Conservation (phyloP, 768 basidiomycete species). For the Hydnomerulius pinastri region DNA sequence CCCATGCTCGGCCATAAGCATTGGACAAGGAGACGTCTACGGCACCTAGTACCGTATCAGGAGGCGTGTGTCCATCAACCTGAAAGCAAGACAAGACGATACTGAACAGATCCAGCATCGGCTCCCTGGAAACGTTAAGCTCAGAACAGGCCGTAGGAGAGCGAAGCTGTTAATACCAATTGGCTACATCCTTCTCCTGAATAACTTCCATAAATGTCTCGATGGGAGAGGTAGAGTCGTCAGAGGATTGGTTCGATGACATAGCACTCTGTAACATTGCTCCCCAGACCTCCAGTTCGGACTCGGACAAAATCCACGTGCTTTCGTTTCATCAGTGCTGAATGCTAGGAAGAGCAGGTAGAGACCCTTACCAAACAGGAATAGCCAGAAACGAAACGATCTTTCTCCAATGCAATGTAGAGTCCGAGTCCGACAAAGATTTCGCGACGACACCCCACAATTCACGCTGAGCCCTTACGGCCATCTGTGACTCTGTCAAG, state of each 20-base stretch:
- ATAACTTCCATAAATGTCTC: conserved; percentile 18
- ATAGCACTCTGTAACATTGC: conserved; percentile 36
- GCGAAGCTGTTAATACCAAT: too few relatives aligned
- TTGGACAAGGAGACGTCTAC: conserved; percentile 33
- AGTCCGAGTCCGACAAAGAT: conserved; percentile 28
- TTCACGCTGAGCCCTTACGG: conserved; percentile 31
- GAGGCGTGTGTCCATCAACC: conserved; percentile 10
- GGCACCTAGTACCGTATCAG: conserved; percentile 25
- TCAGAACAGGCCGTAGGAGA: too few relatives aligned
- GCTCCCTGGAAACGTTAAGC: conserved; percentile 21
- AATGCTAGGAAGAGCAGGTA: background rate
- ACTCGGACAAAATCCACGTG: conserved; percentile 44
- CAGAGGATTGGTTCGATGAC: conserved; percentile 17
- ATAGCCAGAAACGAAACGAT: conserved; percentile 46
- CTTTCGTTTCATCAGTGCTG: conserved; percentile 30
- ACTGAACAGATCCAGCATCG: conserved; percentile 17
- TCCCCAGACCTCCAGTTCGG: conserved; percentile 47
- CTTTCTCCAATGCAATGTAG: conserved; percentile 39
- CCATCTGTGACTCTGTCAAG: conserved; percentile 24
- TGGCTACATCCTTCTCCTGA: conserved; percentile 13
- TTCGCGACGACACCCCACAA: conserved; percentile 51
- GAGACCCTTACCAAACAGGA: conserved; percentile 46
- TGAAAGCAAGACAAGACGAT: conserved; percentile 13
- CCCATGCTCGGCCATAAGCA: conserved; percentile 34
- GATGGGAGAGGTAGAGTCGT: conserved; percentile 9